Percentiles rank a stretch among this genome's conserved stretches.
Evolutionary conservation across 345 rosid species (phyloP).

Genomic region (Cardamine resedifolia): DNA sequence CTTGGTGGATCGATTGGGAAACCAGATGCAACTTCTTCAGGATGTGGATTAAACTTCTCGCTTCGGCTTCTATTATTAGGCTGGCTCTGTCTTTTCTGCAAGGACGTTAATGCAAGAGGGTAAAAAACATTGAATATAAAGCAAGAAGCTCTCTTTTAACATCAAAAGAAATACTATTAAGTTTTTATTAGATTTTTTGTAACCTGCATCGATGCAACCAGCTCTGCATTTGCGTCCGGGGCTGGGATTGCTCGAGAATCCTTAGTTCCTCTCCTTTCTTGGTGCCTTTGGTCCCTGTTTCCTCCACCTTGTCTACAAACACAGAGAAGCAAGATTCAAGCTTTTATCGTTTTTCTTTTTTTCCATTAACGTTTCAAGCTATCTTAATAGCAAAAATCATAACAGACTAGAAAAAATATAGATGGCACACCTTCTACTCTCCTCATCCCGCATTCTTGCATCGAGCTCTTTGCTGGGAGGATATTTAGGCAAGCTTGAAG

Average conservation of each 20-base stretch:
- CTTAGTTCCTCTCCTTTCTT: conserved; percentile 70
- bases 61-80: conserved; percentile 81
- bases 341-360: background rate
- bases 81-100: conserved; percentile 84
- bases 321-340: conserved; percentile 18
- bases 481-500: conserved; percentile 92
- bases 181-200: background rate
- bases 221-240: conserved; percentile 94
- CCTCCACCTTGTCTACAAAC: conserved; percentile 73
- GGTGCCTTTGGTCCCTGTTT: conserved; percentile 72
- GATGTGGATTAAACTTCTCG: conserved; percentile 97
- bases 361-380: no score
- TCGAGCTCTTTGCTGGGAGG: conserved; percentile 98
- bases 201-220: conserved; percentile 84
- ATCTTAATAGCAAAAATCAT: background rate
- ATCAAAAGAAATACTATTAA: background rate
- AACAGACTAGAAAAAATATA: background rate
- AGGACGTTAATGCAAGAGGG: background rate
- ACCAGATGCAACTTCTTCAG: conserved; percentile 97
- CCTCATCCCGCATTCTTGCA: conserved; percentile 94
- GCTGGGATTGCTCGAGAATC: conserved; percentile 96
- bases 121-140: background rate
- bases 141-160: conserved; percentile 13
- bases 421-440: conserved; percentile 71
- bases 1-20: conserved; percentile 98